phyloP scores from a whole-genome alignment of 768 basidiomycete genomes.

The Mycena belliarum region DNA sequence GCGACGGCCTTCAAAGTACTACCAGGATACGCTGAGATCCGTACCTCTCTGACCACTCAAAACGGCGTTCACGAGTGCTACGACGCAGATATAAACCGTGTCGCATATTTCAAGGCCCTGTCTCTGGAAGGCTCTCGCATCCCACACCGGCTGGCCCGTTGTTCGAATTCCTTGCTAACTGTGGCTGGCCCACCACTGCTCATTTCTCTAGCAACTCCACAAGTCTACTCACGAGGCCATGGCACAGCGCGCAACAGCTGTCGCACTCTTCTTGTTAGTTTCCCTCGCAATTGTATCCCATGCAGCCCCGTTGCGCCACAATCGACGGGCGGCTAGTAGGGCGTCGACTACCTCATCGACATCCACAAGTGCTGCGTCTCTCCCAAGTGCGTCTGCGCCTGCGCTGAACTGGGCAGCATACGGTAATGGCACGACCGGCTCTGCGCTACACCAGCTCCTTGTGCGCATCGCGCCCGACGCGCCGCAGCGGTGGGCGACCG shows the following conservation, averaged over 20 bases:
- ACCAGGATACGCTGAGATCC: background rate
- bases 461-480: background rate
- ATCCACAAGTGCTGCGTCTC: no score
- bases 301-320: background rate
- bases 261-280: background rate
- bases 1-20: no score
- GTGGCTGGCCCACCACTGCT: slow-evolving; percentile 6
- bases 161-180: background rate
- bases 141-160: slow-evolving; percentile 5
- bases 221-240: background rate
- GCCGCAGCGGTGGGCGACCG: background rate
- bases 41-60: background rate
- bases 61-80: no score
- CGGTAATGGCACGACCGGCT: background rate
- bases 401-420: background rate
- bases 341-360: no score
- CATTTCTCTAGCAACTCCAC: background rate
- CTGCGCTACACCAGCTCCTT: background rate
- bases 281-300: background rate
- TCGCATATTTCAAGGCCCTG: background rate
- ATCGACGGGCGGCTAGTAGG: no score
- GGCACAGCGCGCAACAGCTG: background rate
- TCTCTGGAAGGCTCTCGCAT: background rate
- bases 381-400: background rate
- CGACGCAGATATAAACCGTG: background rate